These are phyloP conservation scores for Saccharomycopsis fermentans DNA, from an alignment of 805 yeast species.

Conservation along the genomic window DNA sequence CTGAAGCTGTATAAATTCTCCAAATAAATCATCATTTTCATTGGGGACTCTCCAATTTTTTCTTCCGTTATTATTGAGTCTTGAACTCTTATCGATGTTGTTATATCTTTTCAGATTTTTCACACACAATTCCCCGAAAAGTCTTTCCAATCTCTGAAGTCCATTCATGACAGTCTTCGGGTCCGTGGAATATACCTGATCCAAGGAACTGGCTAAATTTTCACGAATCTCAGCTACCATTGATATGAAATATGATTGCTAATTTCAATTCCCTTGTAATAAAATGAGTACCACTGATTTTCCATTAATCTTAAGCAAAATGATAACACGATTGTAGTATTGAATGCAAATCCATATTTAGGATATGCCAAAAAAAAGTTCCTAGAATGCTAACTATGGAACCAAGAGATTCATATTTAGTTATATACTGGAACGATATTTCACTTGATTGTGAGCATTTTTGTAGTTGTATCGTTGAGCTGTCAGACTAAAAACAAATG, in stretches of 20 bases:
- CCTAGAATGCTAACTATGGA: neutral
- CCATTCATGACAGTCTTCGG: conserved; percentile 20
- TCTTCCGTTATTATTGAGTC: conserved; percentile 2
- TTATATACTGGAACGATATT: neutral
- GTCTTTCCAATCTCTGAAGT: conserved; percentile 20
- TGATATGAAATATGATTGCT: neutral
- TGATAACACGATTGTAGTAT: neutral
- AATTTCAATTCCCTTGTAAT: neutral
- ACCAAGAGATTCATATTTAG: neutral
- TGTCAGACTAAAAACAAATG: neutral
- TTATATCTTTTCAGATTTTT: neutral
- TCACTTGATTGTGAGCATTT: neutral
- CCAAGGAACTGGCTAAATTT: conserved; percentile 19
- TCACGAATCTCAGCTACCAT: conserved; percentile 18
- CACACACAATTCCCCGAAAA: conserved; percentile 21
- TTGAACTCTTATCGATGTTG: neutral
- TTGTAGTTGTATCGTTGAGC: no score
- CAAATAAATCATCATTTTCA: conserved; percentile 23
- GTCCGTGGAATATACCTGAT: conserved; percentile 18
- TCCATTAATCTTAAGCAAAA: neutral
- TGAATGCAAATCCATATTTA: neutral
- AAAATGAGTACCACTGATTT: neutral
- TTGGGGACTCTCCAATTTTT: conserved; percentile 25
- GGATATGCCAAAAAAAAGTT: neutral
- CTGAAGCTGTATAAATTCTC: conserved; percentile 38